Evolutionary conservation across 805 yeast genomes (phyloP), one percentile per base, ranked within the genome.

Genomic region (Blastobotrys terrestris): DNA sequence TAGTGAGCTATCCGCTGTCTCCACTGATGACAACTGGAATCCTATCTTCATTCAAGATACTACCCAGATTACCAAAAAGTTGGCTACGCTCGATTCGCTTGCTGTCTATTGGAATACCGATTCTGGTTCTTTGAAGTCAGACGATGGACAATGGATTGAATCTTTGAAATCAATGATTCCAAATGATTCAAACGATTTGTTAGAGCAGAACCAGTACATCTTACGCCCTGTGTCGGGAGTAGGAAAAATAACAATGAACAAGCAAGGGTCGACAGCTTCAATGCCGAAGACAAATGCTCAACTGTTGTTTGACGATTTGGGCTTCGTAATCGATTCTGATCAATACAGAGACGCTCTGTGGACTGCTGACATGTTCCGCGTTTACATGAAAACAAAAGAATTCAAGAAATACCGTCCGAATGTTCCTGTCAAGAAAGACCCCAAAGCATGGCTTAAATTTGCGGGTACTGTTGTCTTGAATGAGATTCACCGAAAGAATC

Each of bases 221-320:
- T 69, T 94, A 54, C 79, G 84, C 53, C 99, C 99, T 0, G 96
- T 94, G 1, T 81, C 89, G 7, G 98, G 98, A 21, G 73, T 76
- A 43, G 98, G 98, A 39, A 85, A 83, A 61, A 68, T 95, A 35
- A 83, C 90, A 0, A 71, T 94, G 14, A 87, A 87, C 69, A 94
- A 94, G 65, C 43, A 48, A 1, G 77, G 94, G 1, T 83, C 92
- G 0, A 69, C 68, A 39, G 62, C 69, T 19, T 19, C 50, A 52
- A 40, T 50, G 48, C 60, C 70, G 48, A 94, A 87, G 64, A 76
- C 88, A 18, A 77, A 80, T 41, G 79, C 90, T 0, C 86, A 87
- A 55, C 71, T 94, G 50, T 79, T 83, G 56, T 94, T 91, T 67
- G 91, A 91, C 50, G 95, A 94, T 63, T 84, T 95, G 61, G 86